Base-by-base conservation (phyloP, 352 stramenopile species). In the Phytophthora litchii region DNA sequence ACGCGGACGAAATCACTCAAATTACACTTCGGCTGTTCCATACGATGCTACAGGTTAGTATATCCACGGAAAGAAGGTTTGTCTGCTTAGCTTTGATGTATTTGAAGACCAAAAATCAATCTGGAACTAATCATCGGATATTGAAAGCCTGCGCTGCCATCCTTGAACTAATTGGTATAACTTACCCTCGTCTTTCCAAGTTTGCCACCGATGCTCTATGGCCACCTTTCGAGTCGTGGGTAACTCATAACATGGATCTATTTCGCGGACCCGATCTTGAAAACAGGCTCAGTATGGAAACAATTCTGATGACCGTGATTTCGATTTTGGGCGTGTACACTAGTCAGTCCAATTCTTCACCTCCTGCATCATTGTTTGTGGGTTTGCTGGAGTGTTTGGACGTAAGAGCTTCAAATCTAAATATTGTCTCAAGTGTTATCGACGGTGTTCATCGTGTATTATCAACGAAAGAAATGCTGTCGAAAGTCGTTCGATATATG, bases 171-270 rank as follows among this genome's bases (percentile, higher is more conserved):
- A 64, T 86, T 60, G 36, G 46, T 7, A 16, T 59, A 25, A 36
- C 63, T 1, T 74, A 73, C 12, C 21, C 48, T 4, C 20, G 43
- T 17, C 53, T 76, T 6, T 76, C 58, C 4, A 70, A 52, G 36
- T 73, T 68, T 52, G 68, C 64, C 20, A 61, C 32, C 0, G 62
- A 83, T 57, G 56, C 53, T 32, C 16, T 86, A 19, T 86, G 76
- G 76, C 58, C 62, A 44, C 49, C 55, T 44, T 67, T 86, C 12
- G 54, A 70, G 44, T 55, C 36, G 35, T 76, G 67, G 67, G 12
- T 73, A 16, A 44, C 34, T 47, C 19, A 14, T 12, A 73, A 60
- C 53, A 66, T 73, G 48, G 38, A 58, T 29, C 16, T 56, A 19
- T 10, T 64, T 27, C 19, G 40, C 13, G 46, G 21, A 25, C 36